These are phyloP conservation scores for Talaromyces pinophilus DNA, from an alignment of 2,329 filamentous ascomycete genomes.

Conservation along the genomic window DNA sequence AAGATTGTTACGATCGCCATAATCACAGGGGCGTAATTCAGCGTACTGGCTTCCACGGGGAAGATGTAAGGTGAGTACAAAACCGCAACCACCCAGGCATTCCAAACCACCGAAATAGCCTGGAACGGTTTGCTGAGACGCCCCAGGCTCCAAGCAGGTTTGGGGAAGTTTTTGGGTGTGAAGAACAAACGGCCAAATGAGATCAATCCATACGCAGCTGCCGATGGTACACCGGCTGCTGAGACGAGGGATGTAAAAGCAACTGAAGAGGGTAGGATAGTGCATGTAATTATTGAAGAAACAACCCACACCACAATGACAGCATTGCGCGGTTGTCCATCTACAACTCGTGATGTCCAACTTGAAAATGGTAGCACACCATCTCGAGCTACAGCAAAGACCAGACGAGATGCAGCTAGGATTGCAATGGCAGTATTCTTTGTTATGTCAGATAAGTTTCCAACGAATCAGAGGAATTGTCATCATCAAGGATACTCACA, in stretches of 20 bases:
- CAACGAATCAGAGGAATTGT: not conserved
- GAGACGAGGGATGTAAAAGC: not conserved
- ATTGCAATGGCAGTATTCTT: conserved; percentile 63
- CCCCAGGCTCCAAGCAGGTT: too few species aligned
- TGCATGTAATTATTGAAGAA: not conserved
- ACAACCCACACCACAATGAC: not conserved
- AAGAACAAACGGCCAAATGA: too few species aligned
- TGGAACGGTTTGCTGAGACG: too few species aligned
- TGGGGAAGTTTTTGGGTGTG: too few species aligned
- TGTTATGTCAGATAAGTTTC: conserved; percentile 1
- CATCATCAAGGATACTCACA: not conserved
- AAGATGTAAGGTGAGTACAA: too few species aligned
- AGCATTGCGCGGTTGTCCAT: not conserved
- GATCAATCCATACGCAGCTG: too few species aligned
- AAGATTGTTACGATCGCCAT: too few species aligned
- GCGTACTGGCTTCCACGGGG: too few species aligned
- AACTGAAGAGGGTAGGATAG: not conserved
- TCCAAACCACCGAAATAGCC: too few species aligned
- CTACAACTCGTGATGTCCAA: conserved; percentile 52
- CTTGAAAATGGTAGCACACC: conserved; percentile 60
- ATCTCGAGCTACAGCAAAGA: conserved; percentile 64
- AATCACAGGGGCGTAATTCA: too few species aligned
- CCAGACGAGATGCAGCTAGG: conserved; percentile 59
- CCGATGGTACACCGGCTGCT: too few species aligned
- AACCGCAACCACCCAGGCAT: too few species aligned